Percentiles rank a stretch among this genome's conserved stretches.
Conservation (phyloP, 164 flowering plant species). For the Liriodendron chinense region DNA sequence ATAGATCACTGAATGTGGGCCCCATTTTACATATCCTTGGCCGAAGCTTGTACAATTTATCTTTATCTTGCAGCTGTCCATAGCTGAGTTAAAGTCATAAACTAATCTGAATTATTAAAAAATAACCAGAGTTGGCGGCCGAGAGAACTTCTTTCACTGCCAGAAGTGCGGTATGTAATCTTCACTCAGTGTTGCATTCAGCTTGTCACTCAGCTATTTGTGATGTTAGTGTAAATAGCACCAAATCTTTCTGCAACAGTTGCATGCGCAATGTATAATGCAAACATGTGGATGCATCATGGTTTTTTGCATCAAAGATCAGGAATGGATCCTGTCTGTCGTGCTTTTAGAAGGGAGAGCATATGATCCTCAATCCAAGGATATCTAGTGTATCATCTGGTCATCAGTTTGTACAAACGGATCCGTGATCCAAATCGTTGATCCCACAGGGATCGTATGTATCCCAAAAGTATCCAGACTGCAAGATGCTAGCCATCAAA, state of each 20-base stretch:
- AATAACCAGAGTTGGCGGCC: constrained; percentile 69
- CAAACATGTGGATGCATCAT: background rate
- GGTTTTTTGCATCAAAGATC: background rate
- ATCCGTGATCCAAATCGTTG: too few species aligned
- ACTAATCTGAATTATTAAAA: background rate
- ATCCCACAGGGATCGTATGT: too few species aligned
- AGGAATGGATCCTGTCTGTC: background rate
- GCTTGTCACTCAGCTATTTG: background rate
- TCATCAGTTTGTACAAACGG: background rate
- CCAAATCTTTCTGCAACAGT: background rate
- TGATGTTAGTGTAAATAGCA: background rate
- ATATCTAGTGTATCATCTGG: background rate
- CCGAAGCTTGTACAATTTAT: background rate
- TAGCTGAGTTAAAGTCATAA: too few species aligned
- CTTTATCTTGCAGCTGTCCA: background rate
- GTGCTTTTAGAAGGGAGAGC: background rate
- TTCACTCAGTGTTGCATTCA: background rate
- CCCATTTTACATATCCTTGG: background rate
- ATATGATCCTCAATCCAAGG: background rate
- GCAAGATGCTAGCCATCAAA: too few species aligned
- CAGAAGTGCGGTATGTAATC: constrained; percentile 31
- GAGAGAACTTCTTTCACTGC: constrained; percentile 23
- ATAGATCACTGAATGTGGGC: background rate
- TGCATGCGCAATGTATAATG: background rate
- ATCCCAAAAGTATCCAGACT: too few species aligned